Base-by-base conservation (phyloP, 768 basidiomycete genomes). In the Trametes elegans region DNA sequence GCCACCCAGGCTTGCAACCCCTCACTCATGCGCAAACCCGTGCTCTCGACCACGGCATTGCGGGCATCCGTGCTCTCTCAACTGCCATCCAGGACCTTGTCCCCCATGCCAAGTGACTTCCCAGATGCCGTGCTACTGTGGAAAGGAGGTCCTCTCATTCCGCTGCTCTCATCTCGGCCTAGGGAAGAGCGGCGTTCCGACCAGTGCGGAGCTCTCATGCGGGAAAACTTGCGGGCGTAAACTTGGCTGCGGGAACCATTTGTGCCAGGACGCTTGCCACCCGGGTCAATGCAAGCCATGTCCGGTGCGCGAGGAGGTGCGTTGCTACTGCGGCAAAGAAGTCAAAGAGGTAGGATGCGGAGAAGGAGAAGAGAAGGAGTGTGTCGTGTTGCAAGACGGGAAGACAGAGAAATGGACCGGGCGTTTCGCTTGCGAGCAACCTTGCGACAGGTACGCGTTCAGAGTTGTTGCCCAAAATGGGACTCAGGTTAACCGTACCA, bases 61-160 rank as follows among this genome's bases (percentile, higher is more conserved):
- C 62, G 76, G 77, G 0, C 96, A 98, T 65, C 76, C 91, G 0
- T 98, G 95, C 68, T 82, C 93, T 0, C 67, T 93, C 13, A 74
- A 76, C 13, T 98, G 96, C 65, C 96, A 98, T 68, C 96, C 97
- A 0, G 97, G 96, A 0, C 97, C 96, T 0, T 99, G 97, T 71
- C 95, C 95, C 0, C 93, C 93, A 0, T 99, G 97, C 66, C 81
- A 84, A 58, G 80, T 96, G 10, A 90, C 88, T 5, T 82, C 88
- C 0, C 79, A 82, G 38, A 71, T 84, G n/a, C 73, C 78, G 1
- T 99, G 97, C 66, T 85, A 90, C 46, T 98, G 94, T 59, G 79
- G 80, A 42, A 79, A 82, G 56, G 76, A 81, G 29, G 69, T 73
- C 1, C 73, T 88, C 42, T 76, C 81, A 0, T 77, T 85, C 58